phyloP scores from a whole-genome alignment of 139 green algal genomes.

The Marvania coccoides region DNA sequence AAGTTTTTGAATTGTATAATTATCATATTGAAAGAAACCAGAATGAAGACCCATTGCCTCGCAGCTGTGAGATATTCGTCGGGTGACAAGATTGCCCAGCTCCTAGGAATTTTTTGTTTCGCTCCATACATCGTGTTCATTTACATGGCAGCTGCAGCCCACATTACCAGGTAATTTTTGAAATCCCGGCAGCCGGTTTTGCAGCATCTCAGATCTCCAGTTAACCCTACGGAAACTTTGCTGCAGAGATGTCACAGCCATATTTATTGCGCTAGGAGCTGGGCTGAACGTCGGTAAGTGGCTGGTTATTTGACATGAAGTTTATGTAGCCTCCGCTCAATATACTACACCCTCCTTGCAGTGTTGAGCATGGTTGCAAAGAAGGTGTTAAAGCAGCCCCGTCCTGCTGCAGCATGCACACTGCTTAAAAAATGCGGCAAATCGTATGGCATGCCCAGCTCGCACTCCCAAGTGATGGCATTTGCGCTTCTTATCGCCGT shows the following conservation, averaged over 20 bases:
- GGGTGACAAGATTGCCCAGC: not conserved
- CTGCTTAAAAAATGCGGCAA: slow-evolving; percentile 17
- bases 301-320: too few species aligned
- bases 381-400: slow-evolving; percentile 10
- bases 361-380: slow-evolving; percentile 7
- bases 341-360: not conserved
- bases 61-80: not conserved
- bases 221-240: not conserved
- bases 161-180: slow-evolving; percentile 2
- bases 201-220: not conserved
- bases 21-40: not conserved
- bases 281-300: slow-evolving; percentile 2
- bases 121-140: slow-evolving; percentile 8
- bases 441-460: slow-evolving; percentile 21
- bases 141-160: not conserved
- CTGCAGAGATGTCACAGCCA: slow-evolving; percentile 5
- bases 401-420: slow-evolving; percentile 2
- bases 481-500: not conserved
- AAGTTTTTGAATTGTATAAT: too few species aligned
- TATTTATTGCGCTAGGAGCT: not conserved
- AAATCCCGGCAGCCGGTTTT: not conserved
- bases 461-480: slow-evolving; percentile 14
- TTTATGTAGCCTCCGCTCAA: too few species aligned
- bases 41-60: not conserved
- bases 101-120: slow-evolving; percentile 2